Evolutionary conservation across 352 stramenopile species (phyloP), one percentile per base, ranked within the genome.

Genomic region (Phytopythium montanum): DNA sequence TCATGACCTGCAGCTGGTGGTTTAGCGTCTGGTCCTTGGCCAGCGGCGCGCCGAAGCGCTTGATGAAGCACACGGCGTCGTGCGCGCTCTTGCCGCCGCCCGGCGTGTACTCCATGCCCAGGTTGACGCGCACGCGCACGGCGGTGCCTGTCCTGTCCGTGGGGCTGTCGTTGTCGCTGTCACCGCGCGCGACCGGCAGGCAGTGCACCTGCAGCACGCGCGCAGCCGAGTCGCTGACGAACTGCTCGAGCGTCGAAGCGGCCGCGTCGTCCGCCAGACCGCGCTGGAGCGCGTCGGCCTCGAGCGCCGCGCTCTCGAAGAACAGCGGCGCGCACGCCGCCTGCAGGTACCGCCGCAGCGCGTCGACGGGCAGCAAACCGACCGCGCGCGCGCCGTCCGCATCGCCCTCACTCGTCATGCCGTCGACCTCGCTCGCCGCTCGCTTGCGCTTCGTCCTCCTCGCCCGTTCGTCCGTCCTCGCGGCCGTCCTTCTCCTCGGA

Each of bases 1-100:
- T 96, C 84, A 96, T 93, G 19, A 96, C 74, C 51, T 96, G 87
- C 31, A 96, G 69, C 65, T 96, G 87, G 38, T 91, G 76, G 65
- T 79, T 90, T 7, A 96, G 69, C 54, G 84, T 75, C 54, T 83
- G 67, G 31, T 92, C 85, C 44, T 70, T 85, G 28, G 72, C 76
- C 31, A 96, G 62, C 34, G 83, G 72, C 49, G 80, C 76, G 33
- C 76, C 89, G 31, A 82, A 70, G 21, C 83, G 84, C 71, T 96
- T 96, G 64, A 96, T 92, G 61, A 96, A 92, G 64, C 87, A 96
- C 51, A 96, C 81, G 26, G 83, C 74, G 59, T 93, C 82, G 57
- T 90, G 81, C 49, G 79, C 68, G 54, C 64, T 76, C 63, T 87
- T 79, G 62, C 88, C 88, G 25, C 72, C 75, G 38, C 50, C 38